These are phyloP conservation scores for Austroboletus novae-zelandiae DNA, from an alignment of 1,284 basidiomycete genomes.

Conservation along the genomic window DNA sequence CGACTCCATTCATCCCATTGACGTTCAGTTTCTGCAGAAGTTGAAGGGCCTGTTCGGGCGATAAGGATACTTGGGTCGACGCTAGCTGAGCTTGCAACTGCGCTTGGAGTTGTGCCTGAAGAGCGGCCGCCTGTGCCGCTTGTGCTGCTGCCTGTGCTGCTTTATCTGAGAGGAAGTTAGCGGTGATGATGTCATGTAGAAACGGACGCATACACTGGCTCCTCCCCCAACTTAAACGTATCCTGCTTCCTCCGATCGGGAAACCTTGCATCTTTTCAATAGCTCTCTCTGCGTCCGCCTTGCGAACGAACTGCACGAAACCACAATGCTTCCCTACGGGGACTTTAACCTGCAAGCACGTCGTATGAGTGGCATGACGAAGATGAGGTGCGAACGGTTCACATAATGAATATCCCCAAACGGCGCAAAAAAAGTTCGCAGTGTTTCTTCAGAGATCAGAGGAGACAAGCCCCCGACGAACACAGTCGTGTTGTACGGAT, in stretches of 20 bases:
- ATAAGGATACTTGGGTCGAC: slow-evolving; percentile 37
- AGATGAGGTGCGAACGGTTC: slow-evolving; percentile 22
- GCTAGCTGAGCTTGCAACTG: slow-evolving; percentile 42
- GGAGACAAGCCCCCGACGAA: slow-evolving; percentile 88
- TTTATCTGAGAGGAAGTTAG: slow-evolving; percentile 54
- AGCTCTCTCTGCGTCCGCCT: slow-evolving; percentile 87
- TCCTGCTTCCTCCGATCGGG: slow-evolving; percentile 86
- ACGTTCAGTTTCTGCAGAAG: slow-evolving; percentile 61
- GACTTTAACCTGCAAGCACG: slow-evolving; percentile 74
- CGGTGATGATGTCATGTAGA: background rate
- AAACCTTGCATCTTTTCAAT: slow-evolving; percentile 98
- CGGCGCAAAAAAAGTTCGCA: slow-evolving; percentile 84
- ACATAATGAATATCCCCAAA: slow-evolving; percentile 94
- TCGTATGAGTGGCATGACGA: slow-evolving; percentile 11
- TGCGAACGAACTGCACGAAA: slow-evolving; percentile 92
- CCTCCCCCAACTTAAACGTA: slow-evolving; percentile 90
- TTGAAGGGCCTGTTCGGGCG: slow-evolving; percentile 66
- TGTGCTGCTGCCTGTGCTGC: slow-evolving; percentile 84
- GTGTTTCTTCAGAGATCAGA: slow-evolving; percentile 82
- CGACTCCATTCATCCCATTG: slow-evolving; percentile 39
- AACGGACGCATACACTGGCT: slow-evolving; percentile 69
- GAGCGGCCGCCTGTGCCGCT: slow-evolving; percentile 69
- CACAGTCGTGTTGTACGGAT: slow-evolving; percentile 90
- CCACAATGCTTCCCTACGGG: slow-evolving; percentile 95
- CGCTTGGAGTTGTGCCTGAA: slow-evolving; percentile 50